Base-by-base conservation (phyloP, 352 stramenopile genomes). In the Phytophthora pseudosyringae region DNA sequence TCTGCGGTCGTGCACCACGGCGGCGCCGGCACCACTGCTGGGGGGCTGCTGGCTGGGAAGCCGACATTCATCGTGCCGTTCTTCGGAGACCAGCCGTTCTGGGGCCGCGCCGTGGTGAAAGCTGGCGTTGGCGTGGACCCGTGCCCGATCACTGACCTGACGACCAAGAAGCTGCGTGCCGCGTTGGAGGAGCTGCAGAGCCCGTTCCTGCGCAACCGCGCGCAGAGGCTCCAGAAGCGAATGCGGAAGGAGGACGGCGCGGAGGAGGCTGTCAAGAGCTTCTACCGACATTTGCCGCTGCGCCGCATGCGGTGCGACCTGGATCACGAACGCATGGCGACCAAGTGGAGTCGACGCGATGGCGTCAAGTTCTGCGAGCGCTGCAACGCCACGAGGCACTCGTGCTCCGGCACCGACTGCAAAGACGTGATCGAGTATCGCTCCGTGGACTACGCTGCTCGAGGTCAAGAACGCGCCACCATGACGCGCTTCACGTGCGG, bases 31-130 rank as follows among this genome's bases (percentile, higher is more conserved):
- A 98, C 94, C 18, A 97, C 91, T 16, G 90, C 92, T 4, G 89
- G 89, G 1, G 94, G 92, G 15, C 71, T 98, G 2, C 44, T 94
- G 10, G 88, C 87, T 38, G 91, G 90, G 0, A 93, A 98, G 38
- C 93, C 94, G 4, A 98, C 91, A 4, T 91, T 98, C 56, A 89
- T 98, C n/a, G 93, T 93, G 65, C 93, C 94, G 15, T 98, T 98
- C 58, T 98, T 98, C 69, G 91, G 89, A 16, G 94, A 98, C 64
- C 94, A 98, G 73, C 86, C 80, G 41, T 98, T 98, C 73, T 98
- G 94, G 94, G 92, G 90, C 7, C 80, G 88, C 21, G 91, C 94
- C 1, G 86, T 97, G 0, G 76, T 88, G 31, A 84, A 75, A 2
- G 77, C 84, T 7, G 90, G 89, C 12, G 90, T 96, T 3, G 93